Percentiles rank a stretch among this genome's conserved stretches.
Conservation (phyloP, 768 basidiomycete genomes). For the Phanerochaete carnosa region DNA sequence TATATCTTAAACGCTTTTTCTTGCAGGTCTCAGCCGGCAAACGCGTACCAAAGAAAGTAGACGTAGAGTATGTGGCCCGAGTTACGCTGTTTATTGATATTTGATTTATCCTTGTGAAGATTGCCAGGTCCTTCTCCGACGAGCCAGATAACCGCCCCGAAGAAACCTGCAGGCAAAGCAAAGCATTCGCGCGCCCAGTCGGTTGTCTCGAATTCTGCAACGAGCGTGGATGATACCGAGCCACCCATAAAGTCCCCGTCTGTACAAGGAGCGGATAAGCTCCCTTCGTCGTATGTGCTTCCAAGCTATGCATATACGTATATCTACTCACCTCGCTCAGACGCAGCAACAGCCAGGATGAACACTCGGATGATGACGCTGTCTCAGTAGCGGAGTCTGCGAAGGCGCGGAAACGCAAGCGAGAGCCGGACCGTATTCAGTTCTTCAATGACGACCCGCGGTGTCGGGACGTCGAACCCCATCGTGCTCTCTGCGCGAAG, state of each 20-base stretch:
- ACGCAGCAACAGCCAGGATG: slow-evolving; percentile 19
- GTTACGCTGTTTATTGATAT: neutral
- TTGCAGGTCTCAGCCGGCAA: slow-evolving; percentile 14
- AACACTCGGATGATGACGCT: slow-evolving; percentile 40
- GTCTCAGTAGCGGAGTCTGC: slow-evolving; percentile 54
- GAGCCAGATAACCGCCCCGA: slow-evolving; percentile 9
- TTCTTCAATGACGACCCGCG: slow-evolving; percentile 62
- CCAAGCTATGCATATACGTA: neutral
- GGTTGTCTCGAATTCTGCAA: slow-evolving; percentile 12
- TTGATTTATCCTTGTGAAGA: neutral
- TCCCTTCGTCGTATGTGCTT: neutral
- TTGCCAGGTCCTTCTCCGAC: slow-evolving; percentile 7
- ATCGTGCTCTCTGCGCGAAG: slow-evolving; percentile 54
- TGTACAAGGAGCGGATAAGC: neutral
- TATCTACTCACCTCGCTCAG: slow-evolving; percentile 1
- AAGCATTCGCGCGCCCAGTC: slow-evolving; percentile 20
- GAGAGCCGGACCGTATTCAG: slow-evolving; percentile 58
- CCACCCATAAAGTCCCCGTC: slow-evolving; percentile 6
- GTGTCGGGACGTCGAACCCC: slow-evolving; percentile 53
- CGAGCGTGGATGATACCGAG: slow-evolving; percentile 10
- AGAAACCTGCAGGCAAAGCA: slow-evolving; percentile 22
- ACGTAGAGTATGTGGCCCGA: slow-evolving; percentile 31
- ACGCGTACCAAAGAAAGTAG: slow-evolving; percentile 27
- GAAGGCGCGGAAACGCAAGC: slow-evolving; percentile 45
- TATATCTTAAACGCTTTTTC: neutral